Conservation (phyloP, 768 basidiomycete genomes). For the Boletellus ananiceps region DNA sequence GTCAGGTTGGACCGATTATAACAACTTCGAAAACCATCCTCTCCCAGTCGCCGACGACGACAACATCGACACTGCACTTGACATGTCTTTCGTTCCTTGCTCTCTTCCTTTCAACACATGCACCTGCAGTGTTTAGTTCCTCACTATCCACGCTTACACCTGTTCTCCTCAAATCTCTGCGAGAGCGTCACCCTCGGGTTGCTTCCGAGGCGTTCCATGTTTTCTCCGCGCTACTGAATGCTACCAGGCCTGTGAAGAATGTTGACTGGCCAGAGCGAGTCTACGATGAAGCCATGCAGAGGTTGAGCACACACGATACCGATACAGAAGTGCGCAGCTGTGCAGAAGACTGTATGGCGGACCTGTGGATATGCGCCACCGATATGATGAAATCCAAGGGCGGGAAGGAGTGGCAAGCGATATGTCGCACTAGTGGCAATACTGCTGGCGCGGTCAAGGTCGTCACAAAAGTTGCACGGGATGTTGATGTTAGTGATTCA, state of each 20-base stretch:
- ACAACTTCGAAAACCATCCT: conserved; percentile 61
- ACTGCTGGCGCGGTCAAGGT: conserved; percentile 76
- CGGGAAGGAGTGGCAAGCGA: conserved; percentile 75
- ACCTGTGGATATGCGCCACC: conserved; percentile 83
- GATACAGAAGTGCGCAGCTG: conserved; percentile 85
- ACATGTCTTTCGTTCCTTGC: conserved; percentile 83
- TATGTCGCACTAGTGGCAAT: conserved; percentile 66
- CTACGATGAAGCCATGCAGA: conserved; percentile 67
- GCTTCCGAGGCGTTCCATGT: conserved; percentile 85
- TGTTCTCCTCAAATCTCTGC: conserved; percentile 66
- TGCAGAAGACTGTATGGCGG: conserved; percentile 80
- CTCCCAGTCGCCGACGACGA: conserved; percentile 63
- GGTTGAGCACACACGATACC: conserved; percentile 76
- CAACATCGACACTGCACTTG: conserved; percentile 77
- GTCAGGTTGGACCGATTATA: conserved; percentile 60
- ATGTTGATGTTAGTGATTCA: conserved; percentile 61
- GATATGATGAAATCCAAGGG: conserved; percentile 62
- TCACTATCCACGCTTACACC: conserved; percentile 68
- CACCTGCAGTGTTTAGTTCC: conserved; percentile 51
- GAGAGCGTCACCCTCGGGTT: conserved; percentile 85
- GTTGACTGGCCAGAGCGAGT: conserved; percentile 66
- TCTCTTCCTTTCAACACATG: conserved; percentile 69
- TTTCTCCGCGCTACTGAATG: conserved; percentile 76
- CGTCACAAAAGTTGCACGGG: conserved; percentile 76
- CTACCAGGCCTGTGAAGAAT: conserved; percentile 63